These are phyloP conservation scores for Ambrosiella xylebori DNA, from an alignment of 2,329 filamentous ascomycete genomes.

Conservation along the genomic window DNA sequence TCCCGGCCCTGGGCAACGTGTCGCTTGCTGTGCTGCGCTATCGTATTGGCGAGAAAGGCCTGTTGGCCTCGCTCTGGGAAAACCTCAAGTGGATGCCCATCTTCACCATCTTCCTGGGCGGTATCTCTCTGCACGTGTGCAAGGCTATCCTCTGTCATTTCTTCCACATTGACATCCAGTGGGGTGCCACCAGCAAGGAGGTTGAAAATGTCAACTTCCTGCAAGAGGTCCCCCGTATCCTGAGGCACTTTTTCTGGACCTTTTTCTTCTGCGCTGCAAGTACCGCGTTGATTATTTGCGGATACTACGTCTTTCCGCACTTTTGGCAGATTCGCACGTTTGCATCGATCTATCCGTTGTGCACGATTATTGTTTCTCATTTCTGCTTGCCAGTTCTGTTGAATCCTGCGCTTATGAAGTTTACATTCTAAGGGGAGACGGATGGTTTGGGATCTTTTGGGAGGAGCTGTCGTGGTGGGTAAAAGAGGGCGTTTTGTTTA, in stretches of 20 bases:
- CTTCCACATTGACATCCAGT: conserved; percentile 28
- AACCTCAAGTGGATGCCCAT: conserved; percentile 48
- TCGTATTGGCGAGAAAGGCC: conserved; percentile 35
- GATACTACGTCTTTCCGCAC: conserved; percentile 27
- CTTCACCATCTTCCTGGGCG: conserved; percentile 28
- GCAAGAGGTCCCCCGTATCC: conserved; percentile 35
- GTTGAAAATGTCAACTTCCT: conserved; percentile 38
- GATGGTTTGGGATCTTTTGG: background rate
- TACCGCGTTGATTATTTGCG: conserved; percentile 30
- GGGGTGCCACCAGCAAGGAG: conserved; percentile 43
- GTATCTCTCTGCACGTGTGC: conserved; percentile 26
- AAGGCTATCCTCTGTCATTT: conserved; percentile 26
- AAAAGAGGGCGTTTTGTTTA: background rate
- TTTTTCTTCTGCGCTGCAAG: conserved; percentile 31
- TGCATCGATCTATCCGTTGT: conserved; percentile 41
- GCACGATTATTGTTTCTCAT: conserved; percentile 33
- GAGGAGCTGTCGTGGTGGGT: background rate
- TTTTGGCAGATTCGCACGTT: conserved; percentile 41
- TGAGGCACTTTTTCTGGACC: conserved; percentile 34
- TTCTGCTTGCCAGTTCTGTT: conserved; percentile 41
- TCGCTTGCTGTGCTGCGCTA: conserved; percentile 46
- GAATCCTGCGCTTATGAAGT: conserved; percentile 43
- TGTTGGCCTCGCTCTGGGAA: conserved; percentile 30
- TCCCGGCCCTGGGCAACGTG: conserved; percentile 43
- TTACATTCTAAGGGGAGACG: conserved; percentile 12